Base-by-base conservation (phyloP, 176 grass and related monocot genomes). In the Cymbopogon citratus region DNA sequence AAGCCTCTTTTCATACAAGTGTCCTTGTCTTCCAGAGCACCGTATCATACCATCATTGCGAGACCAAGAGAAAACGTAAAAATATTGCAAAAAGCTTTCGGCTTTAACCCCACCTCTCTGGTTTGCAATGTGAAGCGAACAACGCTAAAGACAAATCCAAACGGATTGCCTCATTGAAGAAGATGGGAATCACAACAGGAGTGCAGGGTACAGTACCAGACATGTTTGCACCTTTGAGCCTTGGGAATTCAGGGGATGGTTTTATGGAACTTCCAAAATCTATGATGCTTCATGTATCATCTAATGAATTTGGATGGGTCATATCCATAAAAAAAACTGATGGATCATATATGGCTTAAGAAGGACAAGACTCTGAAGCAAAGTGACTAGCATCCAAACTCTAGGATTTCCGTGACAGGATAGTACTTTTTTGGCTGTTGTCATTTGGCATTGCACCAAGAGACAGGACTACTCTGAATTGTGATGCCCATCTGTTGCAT, bases 121-220 rank as follows among this genome's bases (percentile, higher is more conserved):
- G 29, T 19, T 52, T 39, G 65, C 65, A 69, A 40, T 56, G 46
- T 69, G 65, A 56, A 80, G 49, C 78, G 31, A 83, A 54, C 60
- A 75, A 66, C 10, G 39, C 11, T 40, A 45, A 60, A 71, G 21
- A 29, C 21, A 64, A 26, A 33, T 5, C 14, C 23, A 57, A 75
- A 74, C 35, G 18, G 4, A 7, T 48, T 15, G 29, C 12, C 38
- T 75, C 5, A 25, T 7, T 61, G 74, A 18, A 79, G 1, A 49
- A 9, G 59, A 31, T 6, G 28, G 7, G 7, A 21, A 10, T 29
- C 71, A 33, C 24, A 51, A 9, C 14, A 51, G 21, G 71, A 51
- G 71, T 73, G 3, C 43, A 48, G 51, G 44, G 70, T 31, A 49
- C 70, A 49, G 70, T 19, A 49, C 70, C 28, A 3, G 28, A 4